A percentile compares a stretch with the other conserved stretches of the same genome.
These are phyloP conservation scores for Botrytis paeoniae DNA, from an alignment of 2,329 filamentous ascomycete genomes.

Conservation along the genomic window DNA sequence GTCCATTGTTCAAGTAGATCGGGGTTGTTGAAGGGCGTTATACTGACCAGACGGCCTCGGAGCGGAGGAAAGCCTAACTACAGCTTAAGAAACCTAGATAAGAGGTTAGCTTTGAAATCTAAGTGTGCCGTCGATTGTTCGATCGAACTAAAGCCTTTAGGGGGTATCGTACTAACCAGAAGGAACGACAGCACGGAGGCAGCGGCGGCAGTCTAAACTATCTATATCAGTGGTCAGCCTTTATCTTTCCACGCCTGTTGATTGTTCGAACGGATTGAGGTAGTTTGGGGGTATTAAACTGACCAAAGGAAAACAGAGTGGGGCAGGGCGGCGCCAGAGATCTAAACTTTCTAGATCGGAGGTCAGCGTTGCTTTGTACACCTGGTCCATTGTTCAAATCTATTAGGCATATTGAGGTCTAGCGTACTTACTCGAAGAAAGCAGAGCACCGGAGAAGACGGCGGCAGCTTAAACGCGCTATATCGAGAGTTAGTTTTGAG, in stretches of 20 bases:
- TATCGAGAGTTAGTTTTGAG: neutral
- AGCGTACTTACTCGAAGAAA: neutral
- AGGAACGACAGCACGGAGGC: neutral
- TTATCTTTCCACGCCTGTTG: neutral
- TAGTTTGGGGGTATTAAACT: neutral
- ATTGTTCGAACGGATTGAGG: neutral
- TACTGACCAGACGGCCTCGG: neutral
- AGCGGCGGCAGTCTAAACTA: neutral
- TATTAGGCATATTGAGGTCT: neutral
- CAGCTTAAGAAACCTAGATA: neutral
- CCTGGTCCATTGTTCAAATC: neutral
- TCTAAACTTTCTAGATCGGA: neutral
- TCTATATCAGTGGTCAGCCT: neutral
- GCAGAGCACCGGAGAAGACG: neutral
- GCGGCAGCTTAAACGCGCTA: neutral
- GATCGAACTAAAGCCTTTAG: neutral
- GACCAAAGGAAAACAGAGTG: neutral
- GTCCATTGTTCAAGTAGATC: neutral
- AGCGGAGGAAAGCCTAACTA: neutral
- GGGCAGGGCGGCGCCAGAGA: neutral
- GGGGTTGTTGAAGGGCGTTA: neutral
- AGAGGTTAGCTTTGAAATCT: neutral
- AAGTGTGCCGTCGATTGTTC: neutral
- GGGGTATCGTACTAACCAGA: neutral
- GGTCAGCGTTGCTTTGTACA: neutral